A percentile compares a stretch with the other conserved stretches of the same genome.
Conservation (phyloP, 2,329 filamentous ascomycete genomes). For the Microthyrium microscopicum region DNA sequence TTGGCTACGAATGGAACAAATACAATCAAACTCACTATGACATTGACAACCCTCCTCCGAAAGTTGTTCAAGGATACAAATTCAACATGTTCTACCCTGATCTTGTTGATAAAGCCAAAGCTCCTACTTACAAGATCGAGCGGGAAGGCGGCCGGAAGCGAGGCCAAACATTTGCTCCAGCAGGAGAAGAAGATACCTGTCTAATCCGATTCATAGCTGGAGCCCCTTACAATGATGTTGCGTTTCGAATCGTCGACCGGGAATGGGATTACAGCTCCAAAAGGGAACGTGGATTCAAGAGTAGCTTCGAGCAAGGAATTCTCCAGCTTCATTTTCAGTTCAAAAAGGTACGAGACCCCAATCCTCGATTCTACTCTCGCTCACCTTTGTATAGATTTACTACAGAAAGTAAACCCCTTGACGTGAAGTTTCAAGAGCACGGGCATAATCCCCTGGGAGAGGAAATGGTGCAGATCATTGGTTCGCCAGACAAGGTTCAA, state of each 20-base stretch:
- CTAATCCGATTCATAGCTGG: conserved; percentile 91
- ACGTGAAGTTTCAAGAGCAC: background rate
- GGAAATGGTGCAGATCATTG: too few species aligned
- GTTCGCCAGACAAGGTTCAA: too few species aligned
- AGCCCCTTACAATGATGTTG: conserved; percentile 90
- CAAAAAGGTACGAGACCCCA: conserved; percentile 55
- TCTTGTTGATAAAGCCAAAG: conserved; percentile 83
- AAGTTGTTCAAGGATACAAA: conserved; percentile 97
- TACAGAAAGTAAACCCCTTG: conserved; percentile 31
- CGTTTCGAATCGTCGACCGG: conserved; percentile 92
- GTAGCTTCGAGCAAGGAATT: conserved; percentile 92
- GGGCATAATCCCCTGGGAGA: background rate
- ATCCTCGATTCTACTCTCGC: conserved; percentile 1
- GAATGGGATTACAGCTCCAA: conserved; percentile 99
- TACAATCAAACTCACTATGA: conserved; percentile 99
- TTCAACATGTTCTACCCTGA: conserved; percentile 99
- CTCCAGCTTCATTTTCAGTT: conserved; percentile 96
- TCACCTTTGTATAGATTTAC: conserved; percentile 28
- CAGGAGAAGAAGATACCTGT: conserved; percentile 93
- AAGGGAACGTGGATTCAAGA: conserved; percentile 83
- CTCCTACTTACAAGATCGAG: conserved; percentile 90
- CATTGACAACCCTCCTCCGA: conserved; percentile 91
- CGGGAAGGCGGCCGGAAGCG: conserved; percentile 77
- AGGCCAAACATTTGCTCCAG: conserved; percentile 82
- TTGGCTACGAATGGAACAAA: conserved; percentile 99